Conservation (phyloP, 306 rosid genomes). For the Rosa chinensis region DNA sequence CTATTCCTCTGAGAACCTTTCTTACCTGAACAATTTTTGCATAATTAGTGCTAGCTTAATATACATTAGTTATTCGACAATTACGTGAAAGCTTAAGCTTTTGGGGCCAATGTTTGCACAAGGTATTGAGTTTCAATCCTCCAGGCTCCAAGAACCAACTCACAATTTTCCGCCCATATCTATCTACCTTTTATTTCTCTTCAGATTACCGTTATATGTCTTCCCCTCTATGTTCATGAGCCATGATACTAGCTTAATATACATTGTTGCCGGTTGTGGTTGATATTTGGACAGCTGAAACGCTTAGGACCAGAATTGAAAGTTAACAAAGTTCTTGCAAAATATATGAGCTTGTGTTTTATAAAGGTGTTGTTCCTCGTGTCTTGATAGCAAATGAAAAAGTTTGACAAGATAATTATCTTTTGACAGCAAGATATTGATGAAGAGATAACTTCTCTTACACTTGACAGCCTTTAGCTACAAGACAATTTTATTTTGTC, state of each 20-base stretch:
- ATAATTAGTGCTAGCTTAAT: not conserved
- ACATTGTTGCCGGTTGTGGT: not conserved
- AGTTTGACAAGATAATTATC: not conserved
- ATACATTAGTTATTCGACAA: not conserved
- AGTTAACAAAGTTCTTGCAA: not conserved
- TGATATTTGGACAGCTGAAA: not conserved
- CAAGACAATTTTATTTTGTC: constrained; percentile 11
- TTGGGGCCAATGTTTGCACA: not conserved
- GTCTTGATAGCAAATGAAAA: not conserved
- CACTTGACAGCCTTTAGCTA: not conserved
- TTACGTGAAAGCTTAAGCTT: not conserved
- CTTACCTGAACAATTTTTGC: not conserved
- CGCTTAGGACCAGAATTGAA: not conserved
- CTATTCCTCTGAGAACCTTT: not conserved
- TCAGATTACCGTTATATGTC: not conserved
- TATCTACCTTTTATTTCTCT: not conserved
- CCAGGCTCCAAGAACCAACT: not conserved
- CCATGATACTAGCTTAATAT: not conserved
- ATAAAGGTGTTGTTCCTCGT: not conserved
- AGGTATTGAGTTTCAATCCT: not conserved
- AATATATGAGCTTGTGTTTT: not conserved
- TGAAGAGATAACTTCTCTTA: not conserved
- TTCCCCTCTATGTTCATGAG: not conserved
- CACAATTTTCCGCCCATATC: not conserved
- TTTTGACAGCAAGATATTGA: not conserved